Evolutionary conservation across 768 basidiomycete genomes (phyloP), one percentile per base, ranked within the genome.

Genomic region (Pleurotus djamor): DNA sequence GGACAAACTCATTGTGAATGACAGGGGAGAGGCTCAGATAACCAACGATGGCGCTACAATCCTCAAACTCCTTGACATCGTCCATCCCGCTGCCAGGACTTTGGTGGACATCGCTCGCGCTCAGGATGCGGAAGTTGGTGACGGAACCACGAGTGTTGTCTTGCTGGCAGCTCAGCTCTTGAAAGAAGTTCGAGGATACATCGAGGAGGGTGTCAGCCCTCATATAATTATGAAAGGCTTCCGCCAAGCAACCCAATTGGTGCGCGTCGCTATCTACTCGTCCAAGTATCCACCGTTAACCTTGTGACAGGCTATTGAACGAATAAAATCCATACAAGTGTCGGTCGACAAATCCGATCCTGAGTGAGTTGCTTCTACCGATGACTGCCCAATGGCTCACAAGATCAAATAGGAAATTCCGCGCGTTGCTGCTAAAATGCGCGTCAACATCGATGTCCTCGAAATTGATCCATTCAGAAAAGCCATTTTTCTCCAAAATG

Each of bases 401-500:
- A 36, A 17, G 9, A 56, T 64, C 56, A 43, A 32, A 5, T 65
- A 98, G 96, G 64, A 85, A 86, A 65, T 97, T 98, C 84, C 94
- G 88, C 50, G 92, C 95, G 62, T 87, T 98, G 21, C 84, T 98
- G 36, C 82, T 97, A 66, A 96, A 97, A 79, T 97, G 95, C 74
- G 97, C 97, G 32, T 89, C 95, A 32, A 99, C 97, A 3, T 96
- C 97, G n/a, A 98, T 98, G 96, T 98, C 97, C 13, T 98, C 96
- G 61, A 99, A 98, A 74, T 86, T 98, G 61, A 98, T 99, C 66
- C 96, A 98, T 72, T 94, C 94, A 12, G 94, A 98, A 76, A 98
- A 97, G 69, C 97, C 96, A 1, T 98, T 98, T 79, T 99, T 99
- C 80, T 92, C 96, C 9, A 87, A 91, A 63, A 98, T 99, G 96